A percentile compares a stretch with the other conserved stretches of the same genome.
These are phyloP conservation scores for Stenocarpella maydis DNA, from an alignment of 2,329 filamentous ascomycete genomes.

Conservation along the genomic window DNA sequence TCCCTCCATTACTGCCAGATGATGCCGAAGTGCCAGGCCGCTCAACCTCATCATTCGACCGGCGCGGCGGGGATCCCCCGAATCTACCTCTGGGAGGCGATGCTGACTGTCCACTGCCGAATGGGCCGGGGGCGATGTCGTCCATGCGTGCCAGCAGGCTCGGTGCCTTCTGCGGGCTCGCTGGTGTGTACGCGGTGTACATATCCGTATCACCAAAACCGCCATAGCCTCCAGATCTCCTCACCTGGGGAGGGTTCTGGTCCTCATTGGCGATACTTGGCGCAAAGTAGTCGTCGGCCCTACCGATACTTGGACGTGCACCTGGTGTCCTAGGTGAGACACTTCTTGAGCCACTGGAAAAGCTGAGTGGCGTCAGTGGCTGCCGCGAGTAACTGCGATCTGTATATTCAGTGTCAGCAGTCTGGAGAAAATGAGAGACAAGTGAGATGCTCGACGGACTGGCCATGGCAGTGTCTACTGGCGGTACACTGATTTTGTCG, in stretches of 20 bases:
- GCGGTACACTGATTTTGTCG: slow-evolving; percentile 53
- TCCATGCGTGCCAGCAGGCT: slow-evolving; percentile 69
- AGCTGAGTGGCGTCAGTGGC: slow-evolving; percentile 71
- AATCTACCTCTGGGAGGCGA: slow-evolving; percentile 30
- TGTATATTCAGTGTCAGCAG: slow-evolving; percentile 48
- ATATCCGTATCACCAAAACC: slow-evolving; percentile 52
- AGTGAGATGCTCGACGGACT: slow-evolving; percentile 51
- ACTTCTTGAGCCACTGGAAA: slow-evolving; percentile 65
- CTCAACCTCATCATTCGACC: slow-evolving; percentile 37
- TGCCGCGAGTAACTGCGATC: slow-evolving; percentile 63
- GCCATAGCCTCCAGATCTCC: slow-evolving; percentile 59
- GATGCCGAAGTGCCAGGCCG: slow-evolving; percentile 45
- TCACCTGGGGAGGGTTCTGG: slow-evolving; percentile 49
- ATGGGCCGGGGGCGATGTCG: slow-evolving; percentile 71
- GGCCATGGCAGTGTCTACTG: slow-evolving; percentile 61
- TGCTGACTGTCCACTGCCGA: slow-evolving; percentile 50
- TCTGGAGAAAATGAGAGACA: neutral
- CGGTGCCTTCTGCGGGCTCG: slow-evolving; percentile 55
- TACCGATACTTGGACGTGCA: slow-evolving; percentile 53
- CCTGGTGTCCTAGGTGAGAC: slow-evolving; percentile 69
- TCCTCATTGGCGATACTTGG: slow-evolving; percentile 51
- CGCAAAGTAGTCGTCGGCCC: slow-evolving; percentile 54
- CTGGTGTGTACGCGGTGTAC: slow-evolving; percentile 54
- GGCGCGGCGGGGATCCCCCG: slow-evolving; percentile 27
- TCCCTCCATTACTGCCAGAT: slow-evolving; percentile 45